A percentile compares a stretch with the other conserved stretches of the same genome.
Evolutionary conservation across 2,329 filamentous ascomycete species (phyloP).

Genomic region (Thermothelomyces thermophilus): DNA sequence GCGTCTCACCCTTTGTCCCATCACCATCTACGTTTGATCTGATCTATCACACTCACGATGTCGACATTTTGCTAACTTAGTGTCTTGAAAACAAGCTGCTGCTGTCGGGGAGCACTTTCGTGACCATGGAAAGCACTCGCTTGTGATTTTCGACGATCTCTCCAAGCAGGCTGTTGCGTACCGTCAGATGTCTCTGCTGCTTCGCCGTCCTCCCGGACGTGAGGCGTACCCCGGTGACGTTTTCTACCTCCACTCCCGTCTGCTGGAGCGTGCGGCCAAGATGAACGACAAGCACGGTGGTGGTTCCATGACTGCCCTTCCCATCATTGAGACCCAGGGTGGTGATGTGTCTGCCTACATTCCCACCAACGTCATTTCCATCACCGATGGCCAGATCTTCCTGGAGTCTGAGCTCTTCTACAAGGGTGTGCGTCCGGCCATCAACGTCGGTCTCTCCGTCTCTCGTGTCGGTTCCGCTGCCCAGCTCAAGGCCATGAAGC

Average conservation of each 20-base stretch:
- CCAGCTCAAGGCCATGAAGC: conserved; percentile 99
- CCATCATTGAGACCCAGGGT: conserved; percentile 98
- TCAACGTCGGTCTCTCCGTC: conserved; percentile 99
- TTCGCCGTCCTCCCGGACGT: conserved; percentile 96
- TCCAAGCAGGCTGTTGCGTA: conserved; percentile 98
- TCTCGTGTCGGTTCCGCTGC: conserved; percentile 99
- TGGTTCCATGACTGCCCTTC: conserved; percentile 94
- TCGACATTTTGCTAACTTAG: not conserved
- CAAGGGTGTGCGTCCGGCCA: conserved; percentile 99
- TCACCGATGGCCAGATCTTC: conserved; percentile 99
- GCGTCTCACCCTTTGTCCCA: too few species aligned
- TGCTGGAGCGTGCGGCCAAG: conserved; percentile 98
- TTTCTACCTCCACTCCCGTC: conserved; percentile 99
- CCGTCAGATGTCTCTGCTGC: conserved; percentile 97
- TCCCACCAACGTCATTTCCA: conserved; percentile 99
- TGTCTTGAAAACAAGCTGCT: not conserved
- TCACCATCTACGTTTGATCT: too few species aligned
- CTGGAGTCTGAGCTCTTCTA: conserved; percentile 99
- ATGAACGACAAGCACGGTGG: conserved; percentile 93
- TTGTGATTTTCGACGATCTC: conserved; percentile 91
- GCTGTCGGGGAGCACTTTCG: conserved; percentile 60
- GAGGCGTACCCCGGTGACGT: conserved; percentile 99
- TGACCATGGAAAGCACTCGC: conserved; percentile 79
- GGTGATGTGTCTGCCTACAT: conserved; percentile 99
- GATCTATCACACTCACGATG: not conserved